phyloP scores from a whole-genome alignment of 176 grass and related monocot genomes.

The Oryza rufipogon region DNA sequence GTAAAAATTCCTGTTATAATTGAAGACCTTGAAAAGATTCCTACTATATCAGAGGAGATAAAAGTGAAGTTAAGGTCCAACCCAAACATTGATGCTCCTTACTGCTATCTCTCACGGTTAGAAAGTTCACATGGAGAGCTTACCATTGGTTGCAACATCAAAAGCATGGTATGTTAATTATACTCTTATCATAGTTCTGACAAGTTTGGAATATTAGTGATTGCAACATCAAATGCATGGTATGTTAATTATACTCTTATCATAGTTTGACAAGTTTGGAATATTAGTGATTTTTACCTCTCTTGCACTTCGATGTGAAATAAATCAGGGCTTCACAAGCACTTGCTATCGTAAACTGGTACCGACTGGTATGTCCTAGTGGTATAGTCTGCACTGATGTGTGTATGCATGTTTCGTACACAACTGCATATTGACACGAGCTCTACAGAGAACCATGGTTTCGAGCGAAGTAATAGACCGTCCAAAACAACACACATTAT shows the following conservation, averaged over 20 bases:
- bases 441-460: not conserved
- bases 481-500: not conserved
- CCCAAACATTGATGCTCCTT: conserved; percentile 61
- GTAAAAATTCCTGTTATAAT: conserved; percentile 59
- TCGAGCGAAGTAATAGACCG: not conserved
- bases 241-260: conserved; percentile 26
- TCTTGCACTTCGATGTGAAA: not conserved
- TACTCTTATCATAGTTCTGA: not conserved
- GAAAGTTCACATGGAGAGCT: conserved; percentile 59
- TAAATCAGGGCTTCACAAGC: not conserved
- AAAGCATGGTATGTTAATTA: conserved; percentile 53
- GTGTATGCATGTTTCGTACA: not conserved
- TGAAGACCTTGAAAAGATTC: conserved; percentile 68
- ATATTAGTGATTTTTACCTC: not conserved
- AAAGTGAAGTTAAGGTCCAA: conserved; percentile 52
- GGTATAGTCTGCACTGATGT: not conserved
- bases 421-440: not conserved
- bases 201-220: not conserved
- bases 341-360: not conserved
- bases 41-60: conserved; percentile 60
- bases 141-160: conserved; percentile 63
- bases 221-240: conserved; percentile 62
- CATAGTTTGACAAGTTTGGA: not conserved
- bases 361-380: not conserved
- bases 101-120: conserved; percentile 57